Base-by-base conservation (phyloP, 148 eudicot species). In the Spergularia bocconei region DNA sequence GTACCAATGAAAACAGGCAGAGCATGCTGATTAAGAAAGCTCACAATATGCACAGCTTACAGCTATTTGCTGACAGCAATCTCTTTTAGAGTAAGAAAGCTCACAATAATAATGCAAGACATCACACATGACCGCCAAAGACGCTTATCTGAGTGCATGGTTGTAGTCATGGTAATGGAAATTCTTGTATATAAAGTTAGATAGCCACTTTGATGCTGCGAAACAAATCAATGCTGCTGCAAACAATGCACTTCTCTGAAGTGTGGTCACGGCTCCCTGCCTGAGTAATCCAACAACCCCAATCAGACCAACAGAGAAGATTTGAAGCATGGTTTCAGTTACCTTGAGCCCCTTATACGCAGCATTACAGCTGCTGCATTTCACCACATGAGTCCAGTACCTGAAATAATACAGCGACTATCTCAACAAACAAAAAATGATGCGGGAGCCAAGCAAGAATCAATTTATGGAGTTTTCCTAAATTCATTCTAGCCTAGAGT, bases 111-210 rank as follows among this genome's bases (percentile, higher is more conserved):
- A 68, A 39, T 13, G 23, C 50, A 64, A 48, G 36, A 7, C 48
- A 67, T 20, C 55, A 67, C 51, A 73, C 21, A 41, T 63, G 17
- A 21, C 2, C 48, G 48, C 48, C 48, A 44, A 44, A 44, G 8
- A 9, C 48, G 16, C 66, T 87, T 73, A 88, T 72, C 50, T 59
- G 53, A 76, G 70, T 61, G 92, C 91, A 78, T 91, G 98, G 78
- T 80, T 82, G 73, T 93, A 93, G 84, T 93, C 97, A 75, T 93
- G 98, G 79, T 53, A 93, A 61, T 80, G 93, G 83, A 90, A 92
- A 58, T 83, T 87, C 76, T 90, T 88, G 95, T 87, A 87, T 29
- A 90, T 85, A 76, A 87, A 90, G 75, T 86, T 87, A 41, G 92
- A 84, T 82, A 92, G 60, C 91, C 91, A 88, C 74, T 79, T 92